Evolutionary conservation across 169 alveolate genomes (phyloP).

Genomic region (Eimeria nieschulzi): DNA sequence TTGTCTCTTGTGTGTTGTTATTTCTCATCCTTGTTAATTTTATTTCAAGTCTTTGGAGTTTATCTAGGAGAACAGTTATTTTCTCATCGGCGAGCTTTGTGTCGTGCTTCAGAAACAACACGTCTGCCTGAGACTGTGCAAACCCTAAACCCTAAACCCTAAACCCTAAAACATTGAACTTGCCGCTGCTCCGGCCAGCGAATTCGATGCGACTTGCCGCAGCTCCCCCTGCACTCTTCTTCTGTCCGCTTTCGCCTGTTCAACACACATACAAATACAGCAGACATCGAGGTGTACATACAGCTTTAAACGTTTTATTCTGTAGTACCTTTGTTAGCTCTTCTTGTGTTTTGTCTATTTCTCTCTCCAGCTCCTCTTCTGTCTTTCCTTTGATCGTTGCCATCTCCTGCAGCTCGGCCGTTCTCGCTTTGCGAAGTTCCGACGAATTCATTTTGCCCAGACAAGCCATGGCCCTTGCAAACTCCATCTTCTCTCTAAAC

Average conservation of each 20-base stretch:
- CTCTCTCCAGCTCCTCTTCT: slow-evolving; percentile 50
- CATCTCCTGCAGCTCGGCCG: slow-evolving; percentile 64
- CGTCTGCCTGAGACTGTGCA: slow-evolving; percentile 53
- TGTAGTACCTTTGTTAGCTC: slow-evolving; percentile 25
- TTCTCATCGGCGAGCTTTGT: slow-evolving; percentile 57
- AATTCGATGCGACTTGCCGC: slow-evolving; percentile 64
- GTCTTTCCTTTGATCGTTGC: slow-evolving; percentile 70
- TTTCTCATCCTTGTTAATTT: not conserved
- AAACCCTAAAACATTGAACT: not conserved
- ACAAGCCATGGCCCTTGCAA: slow-evolving; percentile 74
- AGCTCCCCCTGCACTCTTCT: slow-evolving; percentile 64
- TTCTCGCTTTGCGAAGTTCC: slow-evolving; percentile 57
- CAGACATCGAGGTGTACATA: not conserved
- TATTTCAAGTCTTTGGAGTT: slow-evolving; percentile 17
- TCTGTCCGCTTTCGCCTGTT: slow-evolving; percentile 64
- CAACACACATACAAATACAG: not conserved
- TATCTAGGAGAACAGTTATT: slow-evolving; percentile 13
- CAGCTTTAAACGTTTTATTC: not conserved
- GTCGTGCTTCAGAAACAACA: slow-evolving; percentile 48
- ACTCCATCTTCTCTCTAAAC: slow-evolving; percentile 74
- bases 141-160: not conserved
- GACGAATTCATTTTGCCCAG: slow-evolving; percentile 75
- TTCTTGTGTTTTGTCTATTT: slow-evolving; percentile 53
- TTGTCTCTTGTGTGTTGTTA: not conserved
- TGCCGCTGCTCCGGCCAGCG: slow-evolving; percentile 48